These are phyloP conservation scores for Raddia guianensis DNA, from an alignment of 176 grass and related monocot genomes.

Conservation along the genomic window DNA sequence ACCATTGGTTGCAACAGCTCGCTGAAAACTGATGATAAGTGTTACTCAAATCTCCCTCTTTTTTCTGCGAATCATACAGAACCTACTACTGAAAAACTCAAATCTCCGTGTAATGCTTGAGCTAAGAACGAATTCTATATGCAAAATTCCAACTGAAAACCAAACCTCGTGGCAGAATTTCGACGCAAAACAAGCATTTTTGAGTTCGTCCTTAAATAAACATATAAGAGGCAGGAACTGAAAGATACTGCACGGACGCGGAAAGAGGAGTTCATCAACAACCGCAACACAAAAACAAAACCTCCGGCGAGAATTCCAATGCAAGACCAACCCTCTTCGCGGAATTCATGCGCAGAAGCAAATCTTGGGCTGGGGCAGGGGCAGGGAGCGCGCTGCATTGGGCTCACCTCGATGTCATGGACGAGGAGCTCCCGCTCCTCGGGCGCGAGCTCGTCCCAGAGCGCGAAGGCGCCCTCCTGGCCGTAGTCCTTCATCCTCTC, in stretches of 20 bases:
- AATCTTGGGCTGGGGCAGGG: not conserved
- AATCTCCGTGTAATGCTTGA: not conserved
- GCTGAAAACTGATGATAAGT: not conserved
- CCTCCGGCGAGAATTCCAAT: not conserved
- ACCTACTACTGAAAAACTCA: not conserved
- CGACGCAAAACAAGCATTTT: not conserved
- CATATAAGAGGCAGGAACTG: not conserved
- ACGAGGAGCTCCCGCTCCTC: slow-evolving; percentile 89
- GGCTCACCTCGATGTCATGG: slow-evolving; percentile 86
- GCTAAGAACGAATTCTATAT: not conserved
- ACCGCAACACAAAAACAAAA: not conserved
- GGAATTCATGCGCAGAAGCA: slow-evolving; percentile 26
- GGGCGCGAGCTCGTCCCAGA: slow-evolving; percentile 94
- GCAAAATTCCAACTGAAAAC: not conserved
- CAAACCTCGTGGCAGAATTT: not conserved
- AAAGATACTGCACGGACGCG: not conserved
- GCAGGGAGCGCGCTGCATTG: slow-evolving; percentile 27
- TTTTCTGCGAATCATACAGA: not conserved
- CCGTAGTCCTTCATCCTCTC: slow-evolving; percentile 99
- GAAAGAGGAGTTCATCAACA: not conserved
- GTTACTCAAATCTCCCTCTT: not conserved
- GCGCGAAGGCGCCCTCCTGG: slow-evolving; percentile 87
- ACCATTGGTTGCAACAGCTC: not conserved
- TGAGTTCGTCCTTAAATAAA: not conserved
- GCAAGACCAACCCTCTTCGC: not conserved